Base-by-base conservation (phyloP, 495 filamentous ascomycete species). In the Hypoxylon crocopeplum region DNA sequence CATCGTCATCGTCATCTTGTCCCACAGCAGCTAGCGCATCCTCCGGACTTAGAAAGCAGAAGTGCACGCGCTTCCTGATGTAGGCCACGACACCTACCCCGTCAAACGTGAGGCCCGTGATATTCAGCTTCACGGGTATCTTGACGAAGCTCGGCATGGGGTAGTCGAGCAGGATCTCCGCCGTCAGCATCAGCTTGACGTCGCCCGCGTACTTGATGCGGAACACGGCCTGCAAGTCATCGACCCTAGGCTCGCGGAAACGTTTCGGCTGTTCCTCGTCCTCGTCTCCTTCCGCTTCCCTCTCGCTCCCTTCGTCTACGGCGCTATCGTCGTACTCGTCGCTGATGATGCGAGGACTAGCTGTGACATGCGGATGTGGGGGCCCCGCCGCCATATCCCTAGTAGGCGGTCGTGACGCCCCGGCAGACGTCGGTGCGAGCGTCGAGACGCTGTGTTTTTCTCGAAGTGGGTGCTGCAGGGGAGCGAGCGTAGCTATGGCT, bases 71-170 rank as follows among this genome's bases (percentile, higher is more conserved):
- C 69, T 89, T 89, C 34, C 90, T 83, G 41, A 97, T 93, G 71
- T 95, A 91, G 1, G 94, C 94, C 10, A 98, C 70, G 25, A 97
- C 87, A 0, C 91, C 94, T 1, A 98, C 87, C 0, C 94, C 94
- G 74, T 98, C 92, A 65, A 98, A 98, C 11, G 89, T 91, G 36
- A 98, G 72, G 0, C 95, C 94, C 0, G 94, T 97, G 60, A 98
- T 92, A 59, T 93, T 93, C 2, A 98, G 79, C 64, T 91, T 89
- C 10, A 98, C 77, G 0, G 94, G 94, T 13, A 98, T 89, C 1
- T 91, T 90, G 7, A 96, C 94, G 62, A 98, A 98, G 73, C 88
- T 92, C 8, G 92, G 91, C 88, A 97, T 96, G 0, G 94, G 94
- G 69, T 98, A 98, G 75, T 98, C 94, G 22, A 98, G 88, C 15